phyloP scores from a whole-genome alignment of 1,284 basidiomycete genomes.

The Bondarzewia mesenterica region DNA sequence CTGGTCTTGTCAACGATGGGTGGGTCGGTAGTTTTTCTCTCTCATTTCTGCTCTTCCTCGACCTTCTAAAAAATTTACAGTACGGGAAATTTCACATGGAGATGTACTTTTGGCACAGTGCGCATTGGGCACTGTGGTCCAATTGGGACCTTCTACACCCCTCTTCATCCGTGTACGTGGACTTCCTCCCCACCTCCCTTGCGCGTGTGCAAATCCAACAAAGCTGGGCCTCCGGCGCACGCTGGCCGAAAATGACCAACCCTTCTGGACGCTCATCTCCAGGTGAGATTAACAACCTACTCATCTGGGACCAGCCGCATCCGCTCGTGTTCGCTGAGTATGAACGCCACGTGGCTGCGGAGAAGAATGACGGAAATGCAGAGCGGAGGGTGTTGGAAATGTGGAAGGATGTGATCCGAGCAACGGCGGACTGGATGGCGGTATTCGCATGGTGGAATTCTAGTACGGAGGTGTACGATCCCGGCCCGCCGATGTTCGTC shows the following conservation, averaged over 20 bases:
- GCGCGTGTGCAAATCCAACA: constrained; percentile 39
- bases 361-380: too few species aligned
- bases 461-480: constrained; percentile 39
- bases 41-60: not conserved
- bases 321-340: constrained; percentile 51
- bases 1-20: constrained; percentile 49
- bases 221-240: constrained; percentile 32
- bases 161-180: constrained; percentile 34
- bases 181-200: constrained; percentile 40
- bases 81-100: constrained; percentile 56
- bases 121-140: constrained; percentile 55
- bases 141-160: constrained; percentile 46
- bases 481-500: constrained; percentile 51
- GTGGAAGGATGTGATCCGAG: constrained; percentile 41
- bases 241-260: constrained; percentile 61
- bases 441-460: constrained; percentile 44
- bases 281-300: constrained; percentile 53
- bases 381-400: constrained; percentile 25
- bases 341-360: constrained; percentile 36
- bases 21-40: constrained; percentile 33
- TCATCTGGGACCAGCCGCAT: constrained; percentile 57
- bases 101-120: constrained; percentile 54
- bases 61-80: constrained; percentile 14
- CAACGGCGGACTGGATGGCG: constrained; percentile 55
- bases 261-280: constrained; percentile 49